Evolutionary conservation across 345 rosid genomes (phyloP), one percentile per base, ranked within the genome.

Genomic region (Rhizophora mangle): DNA sequence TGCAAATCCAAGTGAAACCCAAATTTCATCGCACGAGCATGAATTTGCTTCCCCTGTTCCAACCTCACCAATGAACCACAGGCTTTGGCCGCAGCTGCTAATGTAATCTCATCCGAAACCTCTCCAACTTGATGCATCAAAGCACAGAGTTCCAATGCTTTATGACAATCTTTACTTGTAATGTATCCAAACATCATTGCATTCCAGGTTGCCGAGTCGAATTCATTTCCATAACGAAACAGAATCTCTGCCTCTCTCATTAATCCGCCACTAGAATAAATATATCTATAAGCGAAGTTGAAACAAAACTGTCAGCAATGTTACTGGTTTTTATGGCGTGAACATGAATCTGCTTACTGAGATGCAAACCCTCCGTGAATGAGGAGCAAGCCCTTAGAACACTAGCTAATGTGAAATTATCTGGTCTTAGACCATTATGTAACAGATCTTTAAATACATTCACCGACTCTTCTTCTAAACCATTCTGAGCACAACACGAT

Each of bases 151-250:
- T 82, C 39, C 71, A 85, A 63, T 36, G 85, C 83, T 75, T 77
- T 83, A 20, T 67, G 74, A 68, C 72, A 60, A 72, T 82, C 71
- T 24, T 72, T 63, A 63, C 80, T 72, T 22, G 56, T 74, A 37
- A 83, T 72, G 72, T 82, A 83, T 30, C 85, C 85, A 70, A 78
- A 77, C 83, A 87, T 85, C 85, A 87, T 82, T 46, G 88, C 86
- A 72, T 87, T 87, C 78, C 84, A 85, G 55, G 82, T 75, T 7
- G 82, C 88, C 60, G 66, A 78, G 73, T 87, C 84, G 10, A 83
- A 82, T 20, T 68, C 78, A 37, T n/a, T 69, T 69, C 58, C 76
- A 57, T 62, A 72, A 64, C 8, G 67, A 32, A 85, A 85, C 34
- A 87, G 76, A 67, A 68, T 21, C 71, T 82, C 85, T 69, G 89